A percentile compares a stretch with the other conserved stretches of the same genome.
These are phyloP conservation scores for Clonostachys byssicola DNA, from an alignment of 2,329 filamentous ascomycete species.

Conservation along the genomic window DNA sequence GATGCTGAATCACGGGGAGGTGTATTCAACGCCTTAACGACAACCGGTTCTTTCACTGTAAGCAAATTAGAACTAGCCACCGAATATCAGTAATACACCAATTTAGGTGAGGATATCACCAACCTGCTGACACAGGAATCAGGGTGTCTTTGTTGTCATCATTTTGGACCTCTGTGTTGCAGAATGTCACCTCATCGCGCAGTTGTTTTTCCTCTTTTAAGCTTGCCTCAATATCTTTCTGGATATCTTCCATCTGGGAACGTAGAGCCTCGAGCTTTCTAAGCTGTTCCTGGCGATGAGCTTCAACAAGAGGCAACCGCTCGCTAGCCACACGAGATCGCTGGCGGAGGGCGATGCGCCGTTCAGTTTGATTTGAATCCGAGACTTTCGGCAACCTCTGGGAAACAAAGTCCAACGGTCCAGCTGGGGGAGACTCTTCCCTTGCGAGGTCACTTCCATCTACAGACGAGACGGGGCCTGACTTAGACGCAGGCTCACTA, in stretches of 20 bases:
- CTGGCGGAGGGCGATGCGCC: conserved; percentile 7
- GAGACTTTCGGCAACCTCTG: not conserved
- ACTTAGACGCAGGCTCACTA: conserved; percentile 2
- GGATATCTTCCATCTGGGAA: conserved; percentile 40
- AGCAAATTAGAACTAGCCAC: too few species aligned
- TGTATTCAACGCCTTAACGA: too few species aligned
- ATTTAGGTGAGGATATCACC: too few species aligned
- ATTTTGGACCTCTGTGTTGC: too few species aligned
- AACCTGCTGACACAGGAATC: too few species aligned
- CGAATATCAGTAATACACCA: too few species aligned
- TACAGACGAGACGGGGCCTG: not conserved
- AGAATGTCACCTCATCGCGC: conserved; percentile 13
- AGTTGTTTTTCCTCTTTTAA: conserved; percentile 24
- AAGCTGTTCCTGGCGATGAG: conserved; percentile 29
- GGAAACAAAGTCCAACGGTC: not conserved
- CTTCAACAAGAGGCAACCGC: conserved; percentile 27
- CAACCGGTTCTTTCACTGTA: too few species aligned
- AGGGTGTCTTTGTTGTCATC: too few species aligned
- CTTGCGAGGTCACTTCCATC: too few species aligned
- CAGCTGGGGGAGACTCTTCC: too few species aligned
- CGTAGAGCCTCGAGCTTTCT: conserved; percentile 40
- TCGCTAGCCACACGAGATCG: conserved; percentile 27
- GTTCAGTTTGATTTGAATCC: not conserved
- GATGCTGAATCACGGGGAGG: too few species aligned
- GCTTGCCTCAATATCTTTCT: conserved; percentile 40